Conservation (phyloP, 2,329 filamentous ascomycete species). For the Talaromyces albobiverticillius region DNA sequence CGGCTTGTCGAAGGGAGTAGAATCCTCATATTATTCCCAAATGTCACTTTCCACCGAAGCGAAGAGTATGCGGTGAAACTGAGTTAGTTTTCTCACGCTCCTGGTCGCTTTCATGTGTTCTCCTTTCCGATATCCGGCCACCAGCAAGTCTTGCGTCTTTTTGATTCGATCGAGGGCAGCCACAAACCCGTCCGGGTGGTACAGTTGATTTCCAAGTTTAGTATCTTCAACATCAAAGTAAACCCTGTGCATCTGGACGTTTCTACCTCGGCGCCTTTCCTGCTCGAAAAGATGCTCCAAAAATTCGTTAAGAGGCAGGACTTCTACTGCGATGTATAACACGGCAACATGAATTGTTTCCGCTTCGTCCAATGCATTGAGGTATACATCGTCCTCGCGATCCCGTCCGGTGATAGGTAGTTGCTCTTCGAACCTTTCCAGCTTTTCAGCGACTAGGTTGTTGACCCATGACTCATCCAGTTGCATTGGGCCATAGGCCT, state of each 20-base stretch:
- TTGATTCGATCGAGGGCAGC: not conserved
- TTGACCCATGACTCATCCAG: no score
- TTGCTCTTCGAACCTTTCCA: no score
- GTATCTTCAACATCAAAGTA: not conserved
- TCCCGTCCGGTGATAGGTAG: no score
- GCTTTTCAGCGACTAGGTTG: no score
- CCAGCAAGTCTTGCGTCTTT: not conserved
- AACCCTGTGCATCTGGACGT: not conserved
- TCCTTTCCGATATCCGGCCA: not conserved
- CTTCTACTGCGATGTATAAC: no score
- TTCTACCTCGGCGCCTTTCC: not conserved
- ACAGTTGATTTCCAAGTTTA: not conserved
- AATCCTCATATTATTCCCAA: no score
- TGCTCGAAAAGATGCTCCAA: not conserved
- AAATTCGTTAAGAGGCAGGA: not conserved
- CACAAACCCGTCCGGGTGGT: not conserved
- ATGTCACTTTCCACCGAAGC: slow-evolving; percentile 5
- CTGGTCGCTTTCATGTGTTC: no score
- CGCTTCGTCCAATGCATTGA: no score
- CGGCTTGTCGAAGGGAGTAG: not conserved
- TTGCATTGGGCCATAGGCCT: no score
- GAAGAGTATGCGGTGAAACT: slow-evolving; percentile 1
- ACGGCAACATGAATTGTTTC: no score
- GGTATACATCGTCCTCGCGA: no score
- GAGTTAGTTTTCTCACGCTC: no score